Base-by-base conservation (phyloP, 495 filamentous ascomycete genomes). In the Usnea hakonensis region DNA sequence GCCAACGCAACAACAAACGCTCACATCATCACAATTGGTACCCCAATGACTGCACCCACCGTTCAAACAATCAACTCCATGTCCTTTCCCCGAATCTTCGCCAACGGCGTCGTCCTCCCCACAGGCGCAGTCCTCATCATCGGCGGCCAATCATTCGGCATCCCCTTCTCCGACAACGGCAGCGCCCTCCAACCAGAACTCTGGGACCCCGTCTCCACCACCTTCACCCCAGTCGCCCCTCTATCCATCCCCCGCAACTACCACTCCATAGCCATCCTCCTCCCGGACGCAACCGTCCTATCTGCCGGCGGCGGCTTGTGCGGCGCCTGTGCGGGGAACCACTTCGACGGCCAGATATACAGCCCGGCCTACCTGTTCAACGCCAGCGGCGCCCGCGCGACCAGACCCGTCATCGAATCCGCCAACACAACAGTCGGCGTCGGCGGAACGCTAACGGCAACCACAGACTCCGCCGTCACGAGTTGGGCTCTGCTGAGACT, bases 291-390 rank as follows among this genome's bases (percentile, higher is more conserved):
- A 13, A 81, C 75, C 1, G 78, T 86, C 16, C 64, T 85, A 36
- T 76, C 72, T 36, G 81, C 76, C 38, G 84, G 84, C 10, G 78
- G 84, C 26, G 83, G 82, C 5, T 78, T 86, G 11, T 83, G 83
- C 58, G 78, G 71, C 23, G 71, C 70, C 61, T 83, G 80, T 69
- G 66, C 72, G 3, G 73, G 74, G 38, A 85, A 86, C 64, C 84
- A 86, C 67, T 80, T 76, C 57, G 83, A 86, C 65, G 77, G 69
- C 5, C 79, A 86, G 66, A 75, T 85, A 61, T 87, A 78, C 71
- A 75, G 70, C 50, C 84, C 84, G 2, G 73, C 79, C 1, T 86
- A 86, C 65, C 76, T 85, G 2, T 75, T 81, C 58, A 73, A 67
- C 11, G 17, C 70, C 14, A 71, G 75, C 61, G 81, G 81, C 7